A percentile compares a stretch with the other conserved stretches of the same genome.
These are phyloP conservation scores for Citeromyces siamensis DNA, from an alignment of 1,139 yeast genomes.

Conservation along the genomic window DNA sequence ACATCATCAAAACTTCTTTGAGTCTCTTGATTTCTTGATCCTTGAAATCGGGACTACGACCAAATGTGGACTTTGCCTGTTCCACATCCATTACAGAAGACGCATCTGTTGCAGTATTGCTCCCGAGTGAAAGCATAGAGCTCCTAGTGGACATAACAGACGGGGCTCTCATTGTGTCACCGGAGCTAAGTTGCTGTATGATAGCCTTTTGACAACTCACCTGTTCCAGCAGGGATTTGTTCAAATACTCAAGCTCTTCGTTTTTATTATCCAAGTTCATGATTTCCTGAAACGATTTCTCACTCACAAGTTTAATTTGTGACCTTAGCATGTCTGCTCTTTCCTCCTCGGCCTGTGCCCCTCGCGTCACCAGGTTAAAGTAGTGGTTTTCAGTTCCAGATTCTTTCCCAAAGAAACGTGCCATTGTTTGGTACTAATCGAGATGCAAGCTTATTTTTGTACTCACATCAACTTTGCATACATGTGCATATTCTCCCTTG, in stretches of 20 bases:
- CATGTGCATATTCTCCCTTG: no score
- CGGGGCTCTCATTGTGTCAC: neutral
- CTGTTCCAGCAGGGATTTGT: neutral
- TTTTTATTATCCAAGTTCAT: neutral
- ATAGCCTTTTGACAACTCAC: neutral
- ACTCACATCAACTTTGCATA: no score
- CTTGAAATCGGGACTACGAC: no score
- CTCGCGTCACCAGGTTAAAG: neutral
- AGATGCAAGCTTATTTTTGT: no score
- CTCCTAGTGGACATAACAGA: neutral
- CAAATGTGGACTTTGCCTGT: neutral
- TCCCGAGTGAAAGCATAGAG: neutral
- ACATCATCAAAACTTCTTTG: neutral
- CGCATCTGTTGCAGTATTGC: neutral
- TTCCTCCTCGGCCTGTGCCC: conserved; percentile 2
- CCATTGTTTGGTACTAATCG: no score
- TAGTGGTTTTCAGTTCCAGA: conserved; percentile 1
- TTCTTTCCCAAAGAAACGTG: conserved; percentile 1
- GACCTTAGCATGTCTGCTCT: neutral
- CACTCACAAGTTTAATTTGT: conserved; percentile 2
- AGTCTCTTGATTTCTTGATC: conserved; percentile 1
- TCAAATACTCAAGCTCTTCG: neutral
- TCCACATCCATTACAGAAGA: neutral
- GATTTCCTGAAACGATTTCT: neutral
- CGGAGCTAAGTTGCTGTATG: neutral